Percentiles rank a stretch among this genome's conserved stretches.
These are phyloP conservation scores for Pleoardoris graminearum DNA, from an alignment of 2,329 filamentous ascomycete species.

Conservation along the genomic window DNA sequence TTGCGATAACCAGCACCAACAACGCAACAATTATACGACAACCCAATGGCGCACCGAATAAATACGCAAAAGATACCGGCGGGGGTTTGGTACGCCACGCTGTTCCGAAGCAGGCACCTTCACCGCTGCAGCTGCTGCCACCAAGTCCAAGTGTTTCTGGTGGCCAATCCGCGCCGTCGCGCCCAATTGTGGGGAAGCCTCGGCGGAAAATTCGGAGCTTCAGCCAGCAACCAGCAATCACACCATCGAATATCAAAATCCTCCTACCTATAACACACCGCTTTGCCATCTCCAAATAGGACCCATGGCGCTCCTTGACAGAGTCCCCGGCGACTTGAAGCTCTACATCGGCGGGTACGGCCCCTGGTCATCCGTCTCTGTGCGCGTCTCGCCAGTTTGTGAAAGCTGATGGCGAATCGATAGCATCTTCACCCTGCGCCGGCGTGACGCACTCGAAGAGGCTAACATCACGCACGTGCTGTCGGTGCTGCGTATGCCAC, in stretches of 20 bases:
- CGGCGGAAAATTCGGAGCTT: constrained; percentile 24
- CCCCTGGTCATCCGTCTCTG: constrained; percentile 18
- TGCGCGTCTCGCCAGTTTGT: constrained; percentile 16
- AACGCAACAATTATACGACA: too few relatives aligned
- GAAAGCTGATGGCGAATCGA: constrained; percentile 31
- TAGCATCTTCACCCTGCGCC: constrained; percentile 79
- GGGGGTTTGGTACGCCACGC: too few relatives aligned
- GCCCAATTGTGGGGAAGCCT: constrained; percentile 16
- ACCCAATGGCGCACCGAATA: too few relatives aligned
- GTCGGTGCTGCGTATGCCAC: constrained; percentile 72
- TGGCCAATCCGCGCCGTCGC: background rate
- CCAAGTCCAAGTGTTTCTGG: background rate
- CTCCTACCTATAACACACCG: constrained; percentile 9
- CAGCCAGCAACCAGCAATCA: constrained; percentile 13
- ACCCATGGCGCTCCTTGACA: constrained; percentile 64
- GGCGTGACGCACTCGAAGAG: constrained; percentile 69
- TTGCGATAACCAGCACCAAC: too few relatives aligned
- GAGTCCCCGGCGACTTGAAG: constrained; percentile 69
- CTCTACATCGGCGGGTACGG: constrained; percentile 79
- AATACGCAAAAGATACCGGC: too few relatives aligned
- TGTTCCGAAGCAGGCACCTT: constrained; percentile 10
- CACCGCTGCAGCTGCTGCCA: constrained; percentile 19
- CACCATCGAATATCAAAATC: constrained; percentile 18
- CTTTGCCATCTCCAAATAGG: constrained; percentile 21
- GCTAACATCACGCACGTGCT: constrained; percentile 86